Evolutionary conservation across 2,329 filamentous ascomycete species (phyloP).

Genomic region (Thelonectria blattea): DNA sequence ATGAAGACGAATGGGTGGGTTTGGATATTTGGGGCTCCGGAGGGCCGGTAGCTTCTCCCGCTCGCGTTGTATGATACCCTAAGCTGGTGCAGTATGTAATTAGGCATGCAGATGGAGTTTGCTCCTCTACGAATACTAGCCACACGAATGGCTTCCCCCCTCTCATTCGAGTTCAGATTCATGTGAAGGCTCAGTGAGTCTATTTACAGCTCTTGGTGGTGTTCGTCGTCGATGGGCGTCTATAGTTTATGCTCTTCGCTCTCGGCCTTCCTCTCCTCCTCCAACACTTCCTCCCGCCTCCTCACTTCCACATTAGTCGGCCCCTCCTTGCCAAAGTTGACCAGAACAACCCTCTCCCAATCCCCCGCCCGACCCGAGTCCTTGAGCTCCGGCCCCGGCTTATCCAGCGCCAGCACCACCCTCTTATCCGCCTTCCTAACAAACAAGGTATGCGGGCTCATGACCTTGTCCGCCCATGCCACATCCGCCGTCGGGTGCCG

Average conservation of each 20-base stretch:
- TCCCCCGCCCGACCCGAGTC: conserved; percentile 59
- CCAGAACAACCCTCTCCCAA: conserved; percentile 63
- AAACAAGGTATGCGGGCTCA: conserved; percentile 59
- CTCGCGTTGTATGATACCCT: conserved; percentile 37
- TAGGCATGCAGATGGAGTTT: conserved; percentile 20
- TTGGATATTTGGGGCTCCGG: conserved; percentile 6
- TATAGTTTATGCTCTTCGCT: conserved; percentile 37
- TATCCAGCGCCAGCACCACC: conserved; percentile 62
- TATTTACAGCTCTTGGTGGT: not conserved
- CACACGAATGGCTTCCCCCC: not conserved
- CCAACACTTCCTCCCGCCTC: conserved; percentile 55
- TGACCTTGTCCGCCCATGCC: conserved; percentile 67
- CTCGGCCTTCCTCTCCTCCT: conserved; percentile 49
- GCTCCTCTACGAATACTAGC: conserved; percentile 13
- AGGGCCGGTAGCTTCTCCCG: not conserved
- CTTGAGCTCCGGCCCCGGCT: conserved; percentile 61
- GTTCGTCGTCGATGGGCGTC: not conserved
- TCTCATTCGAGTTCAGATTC: not conserved
- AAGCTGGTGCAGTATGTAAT: conserved; percentile 13
- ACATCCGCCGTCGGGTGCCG: conserved; percentile 52
- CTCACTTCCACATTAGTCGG: conserved; percentile 61
- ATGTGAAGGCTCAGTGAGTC: not conserved
- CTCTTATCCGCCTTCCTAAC: conserved; percentile 53
- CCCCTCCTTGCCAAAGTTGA: conserved; percentile 57
- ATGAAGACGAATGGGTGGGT: not conserved